Base-by-base conservation (phyloP, 148 eudicot species). In the Rhododendron griersonianum region DNA sequence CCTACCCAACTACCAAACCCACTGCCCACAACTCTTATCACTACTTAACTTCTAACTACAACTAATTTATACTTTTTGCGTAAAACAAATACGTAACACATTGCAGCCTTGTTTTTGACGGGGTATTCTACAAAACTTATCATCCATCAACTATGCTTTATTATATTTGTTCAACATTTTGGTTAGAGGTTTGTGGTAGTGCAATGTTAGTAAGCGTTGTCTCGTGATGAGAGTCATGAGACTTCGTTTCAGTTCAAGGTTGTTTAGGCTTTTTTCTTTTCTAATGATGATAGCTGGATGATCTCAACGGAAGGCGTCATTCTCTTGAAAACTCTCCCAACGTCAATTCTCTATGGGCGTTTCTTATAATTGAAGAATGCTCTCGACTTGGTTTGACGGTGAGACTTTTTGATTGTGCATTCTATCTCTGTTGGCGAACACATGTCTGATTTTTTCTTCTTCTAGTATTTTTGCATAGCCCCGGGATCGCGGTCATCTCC, bases 401-500 rank as follows among this genome's bases (percentile, higher is more conserved):
- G 86, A 92, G 95, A 69, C 57, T 71, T 79, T 35, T 85, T 80
- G 51, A 50, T 73, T 65, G 21, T 79, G 33, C 41, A 80, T 57
- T 84, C 57, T 63, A 35, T 87, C 44, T 63, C 14, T 73, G 16
- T 71, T 55, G 30, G 50, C 69, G 37, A 86, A 55, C 85, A 83
- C 78, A 81, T 44, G 61, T 89, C 94, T 95, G 63, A 93, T 89
- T 25, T 84, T 39, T 91, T 87, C 83, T 91, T 83, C 85, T 82
- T 91, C 63, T 87, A 97, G 98, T 95, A 97, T 88, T 95, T 97
- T 89, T 97, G 99, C 88, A 87, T 95, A 93, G 99, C 99, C 89
- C 99, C 99, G 83, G 99, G 99, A 82, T 97, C 96, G 88, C 91
- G 99, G 79, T 97, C 99, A 45, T 95, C 99, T 90, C 98, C 96